phyloP scores from a whole-genome alignment of 2,329 filamentous ascomycete genomes.

The Dichotomopilus funicola region DNA sequence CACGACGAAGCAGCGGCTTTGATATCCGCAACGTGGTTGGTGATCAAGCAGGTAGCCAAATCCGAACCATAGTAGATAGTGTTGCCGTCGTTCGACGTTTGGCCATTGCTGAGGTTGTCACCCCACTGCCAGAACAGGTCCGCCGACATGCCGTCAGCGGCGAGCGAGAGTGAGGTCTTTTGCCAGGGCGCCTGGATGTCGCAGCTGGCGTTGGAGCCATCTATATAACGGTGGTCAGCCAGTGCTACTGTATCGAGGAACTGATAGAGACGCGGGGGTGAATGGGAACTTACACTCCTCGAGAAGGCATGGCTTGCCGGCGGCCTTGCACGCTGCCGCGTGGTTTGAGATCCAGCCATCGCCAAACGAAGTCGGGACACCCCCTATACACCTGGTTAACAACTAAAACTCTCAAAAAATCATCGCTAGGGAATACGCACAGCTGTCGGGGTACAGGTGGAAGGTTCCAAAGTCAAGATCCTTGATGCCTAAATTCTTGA shows the following conservation, averaged over 20 bases:
- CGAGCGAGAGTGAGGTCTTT: conserved; percentile 26
- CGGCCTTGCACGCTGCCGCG: conserved; percentile 33
- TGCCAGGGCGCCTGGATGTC: conserved; percentile 28
- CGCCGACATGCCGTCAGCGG: conserved; percentile 28
- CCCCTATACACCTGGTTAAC: conserved; percentile 21
- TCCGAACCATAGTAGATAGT: conserved; percentile 39
- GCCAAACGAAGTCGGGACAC: conserved; percentile 31
- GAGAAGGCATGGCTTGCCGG: conserved; percentile 35
- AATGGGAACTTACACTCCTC: conserved; percentile 34
- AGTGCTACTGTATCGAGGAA: too few relatives aligned
- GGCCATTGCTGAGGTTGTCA: conserved; percentile 36
- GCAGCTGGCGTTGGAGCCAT: conserved; percentile 25
- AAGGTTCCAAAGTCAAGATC: conserved; percentile 42
- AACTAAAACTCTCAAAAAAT: not conserved
- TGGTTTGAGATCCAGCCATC: conserved; percentile 33
- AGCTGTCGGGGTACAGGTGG: conserved; percentile 34
- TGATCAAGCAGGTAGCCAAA: conserved; percentile 39
- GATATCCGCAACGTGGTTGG: conserved; percentile 32
- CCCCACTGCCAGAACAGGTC: conserved; percentile 39
- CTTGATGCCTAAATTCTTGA: conserved; percentile 33
- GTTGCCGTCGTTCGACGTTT: conserved; percentile 38
- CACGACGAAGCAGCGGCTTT: not conserved
- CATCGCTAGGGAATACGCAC: conserved; percentile 18
- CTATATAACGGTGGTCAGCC: conserved; percentile 9
- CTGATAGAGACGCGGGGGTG: too few relatives aligned